Evolutionary conservation across 805 yeast species (phyloP).

Genomic region (Sugiyamaella mastotermitis): DNA sequence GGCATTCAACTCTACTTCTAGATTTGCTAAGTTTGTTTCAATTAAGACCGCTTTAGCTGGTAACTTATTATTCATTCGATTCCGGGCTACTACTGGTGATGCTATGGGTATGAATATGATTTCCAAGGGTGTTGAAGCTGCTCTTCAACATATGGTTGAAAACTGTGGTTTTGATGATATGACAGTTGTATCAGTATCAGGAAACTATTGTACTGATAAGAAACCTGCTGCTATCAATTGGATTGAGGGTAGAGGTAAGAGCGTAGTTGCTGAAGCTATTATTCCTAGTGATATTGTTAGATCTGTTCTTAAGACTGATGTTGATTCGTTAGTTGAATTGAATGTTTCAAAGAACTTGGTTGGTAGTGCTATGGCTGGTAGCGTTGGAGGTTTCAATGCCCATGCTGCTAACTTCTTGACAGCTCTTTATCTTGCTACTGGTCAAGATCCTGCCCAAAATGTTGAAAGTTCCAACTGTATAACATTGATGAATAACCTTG

Average conservation of each 20-base stretch:
- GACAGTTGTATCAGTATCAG: conserved; percentile 88
- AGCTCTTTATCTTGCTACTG: conserved; percentile 89
- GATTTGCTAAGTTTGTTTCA: conserved; percentile 92
- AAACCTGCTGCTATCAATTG: conserved; percentile 98
- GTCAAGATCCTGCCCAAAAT: conserved; percentile 99
- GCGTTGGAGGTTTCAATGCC: conserved; percentile 96
- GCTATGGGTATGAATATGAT: conserved; percentile 99
- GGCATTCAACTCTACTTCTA: conserved; percentile 93
- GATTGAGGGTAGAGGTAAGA: conserved; percentile 99
- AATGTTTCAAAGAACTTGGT: conserved; percentile 84
- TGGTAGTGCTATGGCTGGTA: conserved; percentile 98
- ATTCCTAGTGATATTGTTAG: conserved; percentile 77
- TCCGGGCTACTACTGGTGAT: conserved; percentile 98
- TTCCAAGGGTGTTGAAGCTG: conserved; percentile 91
- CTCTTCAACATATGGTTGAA: conserved; percentile 77
- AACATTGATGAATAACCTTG: conserved; percentile 78
- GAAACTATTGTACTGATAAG: conserved; percentile 96
- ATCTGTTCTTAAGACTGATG: conserved; percentile 84
- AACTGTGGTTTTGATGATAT: conserved; percentile 92
- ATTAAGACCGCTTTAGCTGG: conserved; percentile 95
- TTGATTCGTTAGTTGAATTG: conserved; percentile 84
- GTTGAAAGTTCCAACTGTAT: conserved; percentile 97
- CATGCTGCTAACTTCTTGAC: conserved; percentile 97
- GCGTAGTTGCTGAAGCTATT: conserved; percentile 93
- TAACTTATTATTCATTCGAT: conserved; percentile 76